A percentile compares a stretch with the other conserved stretches of the same genome.
phyloP scores from a whole-genome alignment of 2,329 filamentous ascomycete genomes.

The Cladophialophora bantiana region DNA sequence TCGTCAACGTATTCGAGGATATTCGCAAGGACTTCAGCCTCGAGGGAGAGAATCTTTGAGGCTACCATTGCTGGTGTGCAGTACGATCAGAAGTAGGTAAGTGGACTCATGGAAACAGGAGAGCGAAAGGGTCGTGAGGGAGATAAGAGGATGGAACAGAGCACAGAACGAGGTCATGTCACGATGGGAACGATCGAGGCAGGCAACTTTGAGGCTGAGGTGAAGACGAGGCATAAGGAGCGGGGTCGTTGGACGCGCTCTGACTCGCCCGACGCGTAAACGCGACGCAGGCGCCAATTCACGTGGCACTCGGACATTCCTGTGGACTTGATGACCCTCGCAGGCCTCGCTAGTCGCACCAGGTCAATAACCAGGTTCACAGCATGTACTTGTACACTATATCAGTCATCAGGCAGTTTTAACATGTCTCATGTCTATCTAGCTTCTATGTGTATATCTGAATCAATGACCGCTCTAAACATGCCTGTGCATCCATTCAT shows the following conservation, averaged over 20 bases:
- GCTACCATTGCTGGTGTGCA: background rate
- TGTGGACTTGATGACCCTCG: background rate
- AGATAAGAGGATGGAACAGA: background rate
- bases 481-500: background rate
- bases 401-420: background rate
- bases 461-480: background rate
- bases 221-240: background rate
- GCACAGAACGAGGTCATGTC: background rate
- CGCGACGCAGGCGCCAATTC: background rate
- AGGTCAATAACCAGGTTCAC: too few relatives aligned
- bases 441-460: background rate
- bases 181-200: background rate
- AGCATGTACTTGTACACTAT: too few relatives aligned
- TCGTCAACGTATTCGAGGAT: slow-evolving; percentile 29
- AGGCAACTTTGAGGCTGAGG: background rate
- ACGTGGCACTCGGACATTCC: background rate
- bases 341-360: too few relatives aligned
- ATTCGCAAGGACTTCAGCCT: slow-evolving; percentile 30
- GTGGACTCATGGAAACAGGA: background rate
- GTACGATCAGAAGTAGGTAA: background rate
- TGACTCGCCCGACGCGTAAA: background rate
- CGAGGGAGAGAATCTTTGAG: slow-evolving; percentile 24
- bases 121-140: background rate
- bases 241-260: background rate
- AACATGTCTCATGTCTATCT: background rate